Base-by-base conservation (phyloP, 306 rosid genomes). In the Sicyos edulis region DNA sequence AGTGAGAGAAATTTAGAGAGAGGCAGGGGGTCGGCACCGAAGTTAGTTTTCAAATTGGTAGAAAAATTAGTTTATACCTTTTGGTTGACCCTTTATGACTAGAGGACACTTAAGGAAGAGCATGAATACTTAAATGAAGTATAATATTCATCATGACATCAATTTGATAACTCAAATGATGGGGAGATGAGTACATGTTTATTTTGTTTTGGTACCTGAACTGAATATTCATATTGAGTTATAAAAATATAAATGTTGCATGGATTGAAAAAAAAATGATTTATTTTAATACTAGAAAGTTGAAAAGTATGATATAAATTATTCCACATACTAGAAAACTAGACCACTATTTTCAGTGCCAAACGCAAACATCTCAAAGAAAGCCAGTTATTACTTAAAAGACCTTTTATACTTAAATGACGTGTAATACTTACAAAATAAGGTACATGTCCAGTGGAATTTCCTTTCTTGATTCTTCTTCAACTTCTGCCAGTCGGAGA, bases 401-500 rank as follows among this genome's bases (percentile, higher is more conserved):
- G 8, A 17, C 14, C 19, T 42, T n/a, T n/a, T n/a, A n/a, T n/a
- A n/a, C n/a, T 66, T 66, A 45, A 11, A 66, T 45, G 20, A 45
- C 14, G 37, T 10, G 37, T 68, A 79, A 76, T 75, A 67, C 98
- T 90, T 82, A 93, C 98, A 93, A 70, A 75, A 93, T 93, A 74
- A 85, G 91, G 84, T 93, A 93, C 97, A 93, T 85, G 79, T 93
- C 89, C 77, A 86, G 88, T 53, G 97, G 96, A 74, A 78, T 80
- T 76, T 90, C 97, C 81, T 85, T 93, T 86, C 88, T 84, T 56
- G 86, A 88, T 82, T 90, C 98, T 70, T 88, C 96, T 76, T 90
- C 97, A 57, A 88, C 73, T 84, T 88, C 97, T 55, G 85, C 83
- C 72, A 93, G 90, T 57, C 72, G 83, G 75, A 88, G 71, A 66